Base-by-base conservation (phyloP, 192 early-diverging fungal species). In the Coemansia sp. region DNA sequence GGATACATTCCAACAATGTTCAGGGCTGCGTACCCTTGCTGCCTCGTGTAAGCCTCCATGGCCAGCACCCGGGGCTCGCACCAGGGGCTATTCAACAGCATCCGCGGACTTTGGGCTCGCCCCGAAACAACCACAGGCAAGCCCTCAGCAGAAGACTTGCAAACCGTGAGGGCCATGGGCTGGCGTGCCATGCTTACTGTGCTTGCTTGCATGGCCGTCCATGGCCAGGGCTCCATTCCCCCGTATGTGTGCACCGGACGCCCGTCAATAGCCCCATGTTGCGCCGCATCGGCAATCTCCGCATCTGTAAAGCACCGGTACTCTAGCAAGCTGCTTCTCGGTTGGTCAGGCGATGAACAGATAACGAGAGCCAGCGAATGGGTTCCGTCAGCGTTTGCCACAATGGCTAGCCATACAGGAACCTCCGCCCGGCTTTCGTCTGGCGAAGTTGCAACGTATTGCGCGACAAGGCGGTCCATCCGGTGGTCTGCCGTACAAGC, bases 171-270 rank as follows among this genome's bases (percentile, higher is more conserved):
- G 15, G 42, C 42, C 4, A 45, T 45, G 42, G 38, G 38, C 11
- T 40, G 38, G 38, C 38, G 38, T 8, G 38, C 38, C 38, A 40
- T 40, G 38, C 38, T 40, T 8, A 40, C 38, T 20, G 62, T 43
- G 0, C 42, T 55, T 46, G 25, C 38, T 2, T 34, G 15, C 23
- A 68, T 60, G 7, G 34, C 36, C 8, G 46, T 23, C 76, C 76
- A 79, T 17, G 76, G 76, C 76, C 76, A 79, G 13, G 67, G 59
- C 3, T 79, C 71, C 20, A 79, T 35, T 0, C 76, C 68, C 6
- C 60, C 60, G 3, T 61, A 49, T 10, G 33, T 52, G 60, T 52
- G 41, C 35, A 73, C 69, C 0, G 60, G 59, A 8, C 45, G n/a
- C 3, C 40, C 63, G 10, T 40, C 53, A 11, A 66, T 46, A 11